phyloP scores from a whole-genome alignment of 164 flowering plant genomes.

The Buxus sempervirens region DNA sequence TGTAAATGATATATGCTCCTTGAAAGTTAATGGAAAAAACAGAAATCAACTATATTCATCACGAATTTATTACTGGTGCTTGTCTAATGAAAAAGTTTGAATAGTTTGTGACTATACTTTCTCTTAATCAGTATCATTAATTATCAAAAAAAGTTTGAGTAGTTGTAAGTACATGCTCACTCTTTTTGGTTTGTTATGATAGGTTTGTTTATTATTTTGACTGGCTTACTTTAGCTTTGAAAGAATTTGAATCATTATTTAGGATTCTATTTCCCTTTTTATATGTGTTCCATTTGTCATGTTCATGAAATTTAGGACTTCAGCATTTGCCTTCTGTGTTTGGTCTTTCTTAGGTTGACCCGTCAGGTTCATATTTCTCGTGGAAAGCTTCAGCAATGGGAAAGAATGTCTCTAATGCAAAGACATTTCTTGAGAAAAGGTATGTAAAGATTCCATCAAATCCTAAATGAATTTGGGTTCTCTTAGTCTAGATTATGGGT shows the following conservation, averaged over 20 bases:
- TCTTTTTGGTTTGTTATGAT: background rate
- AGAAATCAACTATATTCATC: no score
- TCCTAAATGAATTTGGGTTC: background rate
- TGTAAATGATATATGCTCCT: background rate
- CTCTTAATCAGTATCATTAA: no score
- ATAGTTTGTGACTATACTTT: no score
- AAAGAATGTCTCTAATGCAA: slow-evolving; percentile 99
- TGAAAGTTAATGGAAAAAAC: background rate
- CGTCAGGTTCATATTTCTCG: slow-evolving; percentile 98
- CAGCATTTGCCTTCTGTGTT: background rate
- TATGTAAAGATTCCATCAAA: slow-evolving; percentile 10
- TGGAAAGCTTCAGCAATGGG: slow-evolving; percentile 99
- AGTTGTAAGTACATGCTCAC: background rate
- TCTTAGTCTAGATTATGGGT: background rate
- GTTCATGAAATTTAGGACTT: background rate
- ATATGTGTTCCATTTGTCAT: background rate
- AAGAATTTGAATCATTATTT: background rate
- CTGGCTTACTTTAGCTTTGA: background rate
- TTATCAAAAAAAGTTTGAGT: no score
- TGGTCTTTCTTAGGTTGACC: slow-evolving; percentile 69
- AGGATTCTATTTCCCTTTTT: background rate
- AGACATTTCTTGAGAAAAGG: slow-evolving; percentile 99
- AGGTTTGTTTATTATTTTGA: background rate
- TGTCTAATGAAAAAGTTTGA: no score
- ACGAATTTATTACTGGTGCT: no score